These are phyloP conservation scores for Serendipita sp. DNA, from an alignment of 768 basidiomycete genomes.

Conservation along the genomic window DNA sequence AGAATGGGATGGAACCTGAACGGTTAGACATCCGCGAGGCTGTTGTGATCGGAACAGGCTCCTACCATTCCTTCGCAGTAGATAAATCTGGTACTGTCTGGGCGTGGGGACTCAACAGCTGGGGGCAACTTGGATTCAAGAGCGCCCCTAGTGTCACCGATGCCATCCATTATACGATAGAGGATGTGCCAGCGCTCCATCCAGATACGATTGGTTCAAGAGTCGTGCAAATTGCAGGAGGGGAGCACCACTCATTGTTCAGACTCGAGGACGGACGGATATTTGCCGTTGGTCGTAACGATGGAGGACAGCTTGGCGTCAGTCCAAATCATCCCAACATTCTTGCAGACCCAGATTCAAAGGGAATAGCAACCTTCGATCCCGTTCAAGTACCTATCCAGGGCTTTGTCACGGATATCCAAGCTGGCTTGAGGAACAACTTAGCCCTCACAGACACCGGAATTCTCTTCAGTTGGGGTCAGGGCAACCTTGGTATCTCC, in stretches of 20 bases:
- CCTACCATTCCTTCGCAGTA: constrained; percentile 81
- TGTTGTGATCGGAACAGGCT: constrained; percentile 61
- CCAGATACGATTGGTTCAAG: constrained; percentile 34
- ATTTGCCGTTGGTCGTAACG: constrained; percentile 71
- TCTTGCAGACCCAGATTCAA: neutral
- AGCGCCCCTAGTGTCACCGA: neutral
- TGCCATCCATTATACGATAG: constrained; percentile 1
- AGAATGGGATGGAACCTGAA: constrained; percentile 79
- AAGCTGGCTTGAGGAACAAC: constrained; percentile 24
- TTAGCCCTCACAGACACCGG: neutral
- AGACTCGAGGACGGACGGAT: constrained; percentile 69
- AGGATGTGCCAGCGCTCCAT: constrained; percentile 44
- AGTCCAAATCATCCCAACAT: constrained; percentile 24
- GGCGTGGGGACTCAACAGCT: constrained; percentile 90
- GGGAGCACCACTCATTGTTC: constrained; percentile 85
- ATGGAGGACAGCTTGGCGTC: constrained; percentile 67
- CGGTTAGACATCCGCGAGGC: constrained; percentile 60
- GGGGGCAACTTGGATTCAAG: constrained; percentile 41
- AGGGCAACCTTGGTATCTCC: constrained; percentile 49
- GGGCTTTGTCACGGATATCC: constrained; percentile 49
- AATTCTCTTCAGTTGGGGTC: constrained; percentile 39
- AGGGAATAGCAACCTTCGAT: constrained; percentile 19
- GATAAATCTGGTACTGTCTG: constrained; percentile 69
- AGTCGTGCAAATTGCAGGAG: constrained; percentile 61
- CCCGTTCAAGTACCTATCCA: constrained; percentile 37